phyloP scores from a whole-genome alignment of 1,284 basidiomycete species.

The Sporisorium scitamineum region DNA sequence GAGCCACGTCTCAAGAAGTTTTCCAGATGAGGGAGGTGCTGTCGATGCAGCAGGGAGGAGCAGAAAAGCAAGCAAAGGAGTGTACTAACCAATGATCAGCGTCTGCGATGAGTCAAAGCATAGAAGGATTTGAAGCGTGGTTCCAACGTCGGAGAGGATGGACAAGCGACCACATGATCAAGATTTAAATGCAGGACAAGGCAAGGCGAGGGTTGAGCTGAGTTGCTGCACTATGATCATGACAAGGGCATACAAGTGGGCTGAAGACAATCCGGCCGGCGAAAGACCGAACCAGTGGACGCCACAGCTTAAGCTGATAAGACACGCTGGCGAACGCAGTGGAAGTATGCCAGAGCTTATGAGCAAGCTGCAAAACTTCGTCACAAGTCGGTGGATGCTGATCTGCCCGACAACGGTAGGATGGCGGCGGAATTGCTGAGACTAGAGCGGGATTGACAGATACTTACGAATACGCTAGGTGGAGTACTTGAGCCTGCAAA shows the following conservation, averaged over 20 bases:
- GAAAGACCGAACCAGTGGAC: not conserved
- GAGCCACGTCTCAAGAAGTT: not conserved
- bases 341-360: not conserved
- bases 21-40: not conserved
- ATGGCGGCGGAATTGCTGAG: not conserved
- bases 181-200: slow-evolving; percentile 2
- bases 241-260: not conserved
- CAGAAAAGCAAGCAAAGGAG: slow-evolving; percentile 12
- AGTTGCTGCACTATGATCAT: not conserved
- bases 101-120: slow-evolving; percentile 33
- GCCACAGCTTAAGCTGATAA: not conserved
- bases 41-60: slow-evolving; percentile 6
- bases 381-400: no score
- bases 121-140: not conserved
- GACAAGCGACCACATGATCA: not conserved
- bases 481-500: slow-evolving; percentile 45
- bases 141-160: not conserved
- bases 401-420: no score
- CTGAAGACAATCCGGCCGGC: no score
- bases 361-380: no score
- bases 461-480: slow-evolving; percentile 63
- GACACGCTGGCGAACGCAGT: not conserved
- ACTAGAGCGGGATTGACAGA: not conserved
- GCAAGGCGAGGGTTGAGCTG: slow-evolving; percentile 18
- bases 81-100: slow-evolving; percentile 62